phyloP scores from a whole-genome alignment of 2,329 filamentous ascomycete genomes.

The Calonectria pauciramosa region DNA sequence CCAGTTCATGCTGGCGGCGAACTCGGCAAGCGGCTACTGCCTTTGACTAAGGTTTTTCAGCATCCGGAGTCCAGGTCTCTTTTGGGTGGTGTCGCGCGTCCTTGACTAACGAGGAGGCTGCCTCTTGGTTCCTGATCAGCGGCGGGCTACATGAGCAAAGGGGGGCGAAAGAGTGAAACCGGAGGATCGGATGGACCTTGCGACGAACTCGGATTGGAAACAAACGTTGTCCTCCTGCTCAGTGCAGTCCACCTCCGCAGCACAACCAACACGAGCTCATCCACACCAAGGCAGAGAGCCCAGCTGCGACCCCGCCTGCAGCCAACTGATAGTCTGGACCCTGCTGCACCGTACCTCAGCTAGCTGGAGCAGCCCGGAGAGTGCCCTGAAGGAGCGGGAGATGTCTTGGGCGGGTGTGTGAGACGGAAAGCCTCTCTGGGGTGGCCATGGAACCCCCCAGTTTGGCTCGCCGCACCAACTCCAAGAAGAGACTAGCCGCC shows the following conservation, averaged over 20 bases:
- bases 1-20: constrained; percentile 30
- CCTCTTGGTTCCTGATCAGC: constrained; percentile 11
- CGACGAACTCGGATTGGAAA: constrained; percentile 2
- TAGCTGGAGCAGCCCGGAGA: background rate
- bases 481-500: background rate
- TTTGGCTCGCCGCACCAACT: constrained; percentile 19
- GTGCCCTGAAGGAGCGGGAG: constrained; percentile 10
- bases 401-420: constrained; percentile 4
- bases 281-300: background rate
- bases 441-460: background rate
- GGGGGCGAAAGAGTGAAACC: constrained; percentile 17
- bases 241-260: background rate
- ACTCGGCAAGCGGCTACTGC: background rate
- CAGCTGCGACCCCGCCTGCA: background rate
- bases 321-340: constrained; percentile 3
- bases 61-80: constrained; percentile 6
- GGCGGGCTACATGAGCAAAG: background rate
- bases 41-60: constrained; percentile 1
- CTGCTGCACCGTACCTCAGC: background rate
- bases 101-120: constrained; percentile 3
- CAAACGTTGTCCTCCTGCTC: background rate
- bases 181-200: constrained; percentile 20
- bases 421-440: constrained; percentile 4
- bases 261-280: background rate
- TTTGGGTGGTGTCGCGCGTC: background rate